These are phyloP conservation scores for Plenodomus tracheiphilus DNA, from an alignment of 2,329 filamentous ascomycete genomes.

Conservation along the genomic window DNA sequence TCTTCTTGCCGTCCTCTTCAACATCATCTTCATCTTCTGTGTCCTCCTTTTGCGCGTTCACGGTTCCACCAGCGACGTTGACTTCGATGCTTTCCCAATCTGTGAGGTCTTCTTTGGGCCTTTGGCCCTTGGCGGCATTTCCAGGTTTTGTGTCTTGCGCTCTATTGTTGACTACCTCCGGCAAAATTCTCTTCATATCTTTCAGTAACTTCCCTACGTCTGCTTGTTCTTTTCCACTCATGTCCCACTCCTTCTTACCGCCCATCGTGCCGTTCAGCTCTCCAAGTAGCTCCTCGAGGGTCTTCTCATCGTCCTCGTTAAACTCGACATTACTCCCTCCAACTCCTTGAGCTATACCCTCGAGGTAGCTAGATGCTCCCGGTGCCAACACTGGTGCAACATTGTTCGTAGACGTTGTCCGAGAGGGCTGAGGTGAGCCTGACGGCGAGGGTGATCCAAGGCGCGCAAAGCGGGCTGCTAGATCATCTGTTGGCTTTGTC, in stretches of 20 bases:
- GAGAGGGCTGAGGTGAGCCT: constrained; percentile 28
- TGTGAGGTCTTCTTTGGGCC: constrained; percentile 20
- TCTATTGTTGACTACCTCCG: constrained; percentile 30
- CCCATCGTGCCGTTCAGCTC: constrained; percentile 42
- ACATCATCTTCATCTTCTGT: constrained; percentile 21
- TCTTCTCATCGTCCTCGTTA: constrained; percentile 49
- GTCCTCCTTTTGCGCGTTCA: constrained; percentile 22
- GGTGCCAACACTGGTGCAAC: constrained; percentile 31
- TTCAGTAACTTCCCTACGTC: constrained; percentile 47
- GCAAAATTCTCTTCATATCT: constrained; percentile 48
- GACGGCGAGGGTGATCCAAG: constrained; percentile 37
- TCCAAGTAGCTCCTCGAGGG: constrained; percentile 51
- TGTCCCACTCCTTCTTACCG: constrained; percentile 45
- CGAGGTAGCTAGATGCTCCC: constrained; percentile 39
- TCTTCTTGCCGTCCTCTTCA: constrained; percentile 22
- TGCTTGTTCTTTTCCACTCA: constrained; percentile 46
- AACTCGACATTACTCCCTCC: constrained; percentile 29
- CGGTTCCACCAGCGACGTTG: constrained; percentile 30
- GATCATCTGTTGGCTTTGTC: constrained; percentile 32
- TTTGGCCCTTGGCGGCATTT: constrained; percentile 3
- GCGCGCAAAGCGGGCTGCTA: constrained; percentile 44
- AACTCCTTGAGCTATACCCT: constrained; percentile 36
- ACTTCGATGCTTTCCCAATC: constrained; percentile 41
- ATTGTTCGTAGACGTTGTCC: constrained; percentile 21
- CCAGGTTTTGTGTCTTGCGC: constrained; percentile 4